phyloP scores from a whole-genome alignment of 768 basidiomycete species.

The Psilocybe subaeruginosa region DNA sequence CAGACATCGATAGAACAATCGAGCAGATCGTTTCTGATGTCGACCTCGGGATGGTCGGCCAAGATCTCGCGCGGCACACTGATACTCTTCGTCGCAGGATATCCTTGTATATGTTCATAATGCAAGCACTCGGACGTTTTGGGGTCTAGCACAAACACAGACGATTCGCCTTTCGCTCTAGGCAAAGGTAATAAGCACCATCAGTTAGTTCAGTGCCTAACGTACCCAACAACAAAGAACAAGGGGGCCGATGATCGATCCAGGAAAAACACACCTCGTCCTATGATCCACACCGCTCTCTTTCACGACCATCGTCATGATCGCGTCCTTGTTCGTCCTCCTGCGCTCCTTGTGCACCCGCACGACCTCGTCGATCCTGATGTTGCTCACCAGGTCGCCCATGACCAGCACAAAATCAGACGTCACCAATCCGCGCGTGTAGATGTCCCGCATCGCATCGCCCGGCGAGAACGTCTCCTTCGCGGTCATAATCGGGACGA shows the following conservation, averaged over 20 bases:
- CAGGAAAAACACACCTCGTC: slow-evolving; percentile 56
- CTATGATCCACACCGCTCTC: slow-evolving; percentile 73
- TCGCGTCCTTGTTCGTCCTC: slow-evolving; percentile 87
- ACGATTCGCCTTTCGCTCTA: slow-evolving; percentile 74
- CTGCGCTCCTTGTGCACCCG: slow-evolving; percentile 86
- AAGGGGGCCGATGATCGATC: background rate
- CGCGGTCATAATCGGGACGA: slow-evolving; percentile 83
- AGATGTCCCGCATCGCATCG: slow-evolving; percentile 93
- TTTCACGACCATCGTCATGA: slow-evolving; percentile 96
- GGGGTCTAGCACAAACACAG: slow-evolving; percentile 78
- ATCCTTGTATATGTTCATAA: slow-evolving; percentile 76
- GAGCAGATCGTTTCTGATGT: slow-evolving; percentile 86
- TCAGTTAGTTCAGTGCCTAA: background rate
- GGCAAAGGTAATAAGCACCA: background rate
- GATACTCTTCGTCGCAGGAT: slow-evolving; percentile 63
- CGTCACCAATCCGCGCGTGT: slow-evolving; percentile 88
- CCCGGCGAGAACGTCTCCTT: slow-evolving; percentile 88
- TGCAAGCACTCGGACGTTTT: slow-evolving; percentile 82
- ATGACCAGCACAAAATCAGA: slow-evolving; percentile 90
- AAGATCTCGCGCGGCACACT: slow-evolving; percentile 82
- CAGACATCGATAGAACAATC: slow-evolving; percentile 93
- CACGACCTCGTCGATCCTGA: slow-evolving; percentile 89
- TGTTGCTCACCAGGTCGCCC: slow-evolving; percentile 92
- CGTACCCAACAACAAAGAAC: background rate
- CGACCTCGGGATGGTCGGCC: slow-evolving; percentile 73